These are phyloP conservation scores for Populus alba DNA, from an alignment of 345 rosid genomes.

Conservation along the genomic window DNA sequence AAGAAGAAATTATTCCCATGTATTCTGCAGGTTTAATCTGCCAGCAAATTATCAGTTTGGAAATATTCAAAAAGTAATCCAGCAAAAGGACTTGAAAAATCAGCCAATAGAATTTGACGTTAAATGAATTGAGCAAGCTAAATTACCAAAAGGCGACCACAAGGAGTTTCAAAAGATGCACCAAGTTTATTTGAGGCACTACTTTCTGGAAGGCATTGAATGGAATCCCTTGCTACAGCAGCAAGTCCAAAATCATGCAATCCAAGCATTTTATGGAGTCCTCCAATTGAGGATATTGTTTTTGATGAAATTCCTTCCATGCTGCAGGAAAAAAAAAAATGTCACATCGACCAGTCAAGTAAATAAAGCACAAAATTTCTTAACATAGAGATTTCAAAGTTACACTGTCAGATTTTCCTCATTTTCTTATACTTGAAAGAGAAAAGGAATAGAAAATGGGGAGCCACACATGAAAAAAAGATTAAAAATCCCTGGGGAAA, in stretches of 20 bases:
- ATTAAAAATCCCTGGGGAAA: not conserved
- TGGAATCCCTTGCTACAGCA: conserved; percentile 64
- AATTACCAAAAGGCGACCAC: conserved; percentile 59
- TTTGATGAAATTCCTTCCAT: conserved; percentile 48
- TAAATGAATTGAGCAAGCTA: not conserved
- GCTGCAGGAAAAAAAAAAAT: conserved; percentile 24
- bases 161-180: conserved; percentile 70
- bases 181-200: conserved; percentile 48
- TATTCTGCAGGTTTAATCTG: conserved; percentile 64
- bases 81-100: not conserved
- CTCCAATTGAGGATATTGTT: conserved; percentile 57
- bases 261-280: conserved; percentile 53
- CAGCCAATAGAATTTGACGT: not conserved
- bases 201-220: conserved; percentile 63
- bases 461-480: not conserved
- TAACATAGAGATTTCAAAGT: no score
- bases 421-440: not conserved
- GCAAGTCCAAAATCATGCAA: conserved; percentile 46
- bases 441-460: not conserved
- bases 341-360: not conserved
- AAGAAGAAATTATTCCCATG: conserved; percentile 59
- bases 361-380: not conserved
- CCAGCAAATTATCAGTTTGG: conserved; percentile 5
- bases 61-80: not conserved
- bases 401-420: not conserved